Base-by-base conservation (phyloP, 257 asterid species). In the Primulina tabacum region DNA sequence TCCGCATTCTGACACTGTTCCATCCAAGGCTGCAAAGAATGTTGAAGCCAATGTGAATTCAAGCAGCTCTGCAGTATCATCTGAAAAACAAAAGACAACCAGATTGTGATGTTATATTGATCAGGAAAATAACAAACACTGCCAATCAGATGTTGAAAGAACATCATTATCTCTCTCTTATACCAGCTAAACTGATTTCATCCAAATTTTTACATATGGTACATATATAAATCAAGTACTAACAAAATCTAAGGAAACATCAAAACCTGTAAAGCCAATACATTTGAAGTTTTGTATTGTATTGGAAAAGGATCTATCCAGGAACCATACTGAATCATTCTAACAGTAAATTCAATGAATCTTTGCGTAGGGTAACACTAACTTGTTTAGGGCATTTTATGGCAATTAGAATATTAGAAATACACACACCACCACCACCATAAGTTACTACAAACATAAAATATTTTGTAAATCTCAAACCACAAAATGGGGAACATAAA, bases 1-100 rank as follows among this genome's bases (percentile, higher is more conserved):
- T 77, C 70, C 53, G 96, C 98, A 71, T 79, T 83, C 76, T 78
- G 84, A 74, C 99, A 91, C 67, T 71, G 77, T 73, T 89, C 88
- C 71, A 79, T 83, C 99, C 99, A 94, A 71, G 90, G 70, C 73
- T 78, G 82, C 78, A 77, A 24, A 29, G 91, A 82, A 66, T 77
- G 79, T 33, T 82, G 83, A 78, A 81, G 82, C 98, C 98, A 92
- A 63, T 76, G 78, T 64, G 93, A 70, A 72, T 74, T 73, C 37
- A 86, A 62, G 85, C 79, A 91, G 58, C 83, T 60, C 38, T 68
- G 90, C 85, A 82, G 76, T 74, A 89, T 79, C 95, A 94, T 91
- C 99, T 94, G 97, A 64, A 72, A 69, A 73, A 12, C 74, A 55
- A 75, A 55, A 37, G 68, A 79, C 62, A 67, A 53, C 57, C 35